These are phyloP conservation scores for Wallacemonas sp. DNA, from an alignment of 208 protist genomes.

Conservation along the genomic window DNA sequence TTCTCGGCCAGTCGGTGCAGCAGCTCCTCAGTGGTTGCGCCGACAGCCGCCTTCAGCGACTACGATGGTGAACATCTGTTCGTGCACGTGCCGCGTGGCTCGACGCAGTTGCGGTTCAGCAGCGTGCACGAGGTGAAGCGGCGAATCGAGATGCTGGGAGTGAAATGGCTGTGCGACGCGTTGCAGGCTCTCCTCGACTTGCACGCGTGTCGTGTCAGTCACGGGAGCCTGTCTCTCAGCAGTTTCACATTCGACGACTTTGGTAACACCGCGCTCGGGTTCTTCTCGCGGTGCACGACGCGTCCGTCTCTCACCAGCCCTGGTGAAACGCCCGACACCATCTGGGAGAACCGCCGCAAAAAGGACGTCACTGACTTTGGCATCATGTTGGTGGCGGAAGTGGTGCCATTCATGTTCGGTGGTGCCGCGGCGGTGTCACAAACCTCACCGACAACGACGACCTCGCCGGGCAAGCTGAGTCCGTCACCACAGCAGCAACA, in stretches of 20 bases:
- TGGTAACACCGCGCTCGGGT: conserved; percentile 63
- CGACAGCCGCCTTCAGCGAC: conserved; percentile 50
- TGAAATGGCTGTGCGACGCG: conserved; percentile 66
- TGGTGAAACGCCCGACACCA: conserved; percentile 6
- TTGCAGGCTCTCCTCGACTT: conserved; percentile 65
- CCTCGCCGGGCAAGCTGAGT: no score
- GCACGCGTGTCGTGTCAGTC: conserved; percentile 54
- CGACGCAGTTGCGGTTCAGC: conserved; percentile 69
- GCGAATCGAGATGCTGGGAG: conserved; percentile 44
- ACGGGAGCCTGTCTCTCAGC: conserved; percentile 52
- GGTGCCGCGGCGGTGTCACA: not conserved
- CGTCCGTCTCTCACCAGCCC: not conserved
- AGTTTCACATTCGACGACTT: conserved; percentile 83
- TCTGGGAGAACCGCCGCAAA: conserved; percentile 22
- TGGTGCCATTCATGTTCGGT: conserved; percentile 39
- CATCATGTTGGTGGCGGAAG: conserved; percentile 41
- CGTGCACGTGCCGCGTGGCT: conserved; percentile 61
- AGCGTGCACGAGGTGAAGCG: conserved; percentile 57
- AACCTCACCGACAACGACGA: not conserved
- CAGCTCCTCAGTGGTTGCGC: conserved; percentile 37
- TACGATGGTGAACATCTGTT: conserved; percentile 50
- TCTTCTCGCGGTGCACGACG: conserved; percentile 38
- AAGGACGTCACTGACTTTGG: conserved; percentile 32
- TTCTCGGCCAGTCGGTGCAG: conserved; percentile 32
- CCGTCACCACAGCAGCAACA: no score